Evolutionary conservation across 1,284 basidiomycete species (phyloP).

Genomic region (Ustilago shanxiensis): DNA sequence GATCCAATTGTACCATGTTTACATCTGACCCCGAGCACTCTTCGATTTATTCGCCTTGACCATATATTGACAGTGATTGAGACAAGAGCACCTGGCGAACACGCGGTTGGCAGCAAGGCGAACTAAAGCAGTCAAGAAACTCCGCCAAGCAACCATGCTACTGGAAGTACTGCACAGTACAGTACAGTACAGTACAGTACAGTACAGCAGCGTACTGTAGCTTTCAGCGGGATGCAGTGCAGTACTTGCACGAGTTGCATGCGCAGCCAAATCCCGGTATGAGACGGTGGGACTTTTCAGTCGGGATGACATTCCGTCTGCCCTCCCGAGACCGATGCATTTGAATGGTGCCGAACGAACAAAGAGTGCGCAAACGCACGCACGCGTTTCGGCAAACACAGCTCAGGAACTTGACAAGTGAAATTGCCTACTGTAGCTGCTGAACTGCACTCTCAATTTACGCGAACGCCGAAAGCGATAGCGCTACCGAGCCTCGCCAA

Average conservation of each 20-base stretch:
- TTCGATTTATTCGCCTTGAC: too few relatives aligned
- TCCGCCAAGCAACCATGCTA: too few relatives aligned
- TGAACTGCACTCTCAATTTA: background rate
- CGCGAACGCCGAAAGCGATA: background rate
- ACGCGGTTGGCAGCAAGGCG: too few relatives aligned
- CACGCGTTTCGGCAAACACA: background rate
- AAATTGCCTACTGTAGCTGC: too few relatives aligned
- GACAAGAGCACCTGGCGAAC: background rate
- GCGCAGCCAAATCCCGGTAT: background rate
- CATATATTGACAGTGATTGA: background rate
- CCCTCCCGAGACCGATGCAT: background rate
- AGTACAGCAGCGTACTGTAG: too few relatives aligned
- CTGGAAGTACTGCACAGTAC: too few relatives aligned
- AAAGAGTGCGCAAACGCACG: background rate
- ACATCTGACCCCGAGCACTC: too few relatives aligned
- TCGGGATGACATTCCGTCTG: background rate
- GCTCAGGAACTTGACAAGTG: background rate
- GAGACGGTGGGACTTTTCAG: background rate
- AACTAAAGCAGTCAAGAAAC: too few relatives aligned
- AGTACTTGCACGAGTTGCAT: too few relatives aligned
- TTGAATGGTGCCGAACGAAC: background rate
- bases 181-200: too few relatives aligned
- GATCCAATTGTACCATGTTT: too few relatives aligned
- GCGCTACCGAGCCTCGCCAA: conserved; percentile 1
- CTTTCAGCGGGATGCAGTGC: too few relatives aligned